These are phyloP conservation scores for Parsonsia alboflavescens DNA, from an alignment of 257 asterid species.

Conservation along the genomic window DNA sequence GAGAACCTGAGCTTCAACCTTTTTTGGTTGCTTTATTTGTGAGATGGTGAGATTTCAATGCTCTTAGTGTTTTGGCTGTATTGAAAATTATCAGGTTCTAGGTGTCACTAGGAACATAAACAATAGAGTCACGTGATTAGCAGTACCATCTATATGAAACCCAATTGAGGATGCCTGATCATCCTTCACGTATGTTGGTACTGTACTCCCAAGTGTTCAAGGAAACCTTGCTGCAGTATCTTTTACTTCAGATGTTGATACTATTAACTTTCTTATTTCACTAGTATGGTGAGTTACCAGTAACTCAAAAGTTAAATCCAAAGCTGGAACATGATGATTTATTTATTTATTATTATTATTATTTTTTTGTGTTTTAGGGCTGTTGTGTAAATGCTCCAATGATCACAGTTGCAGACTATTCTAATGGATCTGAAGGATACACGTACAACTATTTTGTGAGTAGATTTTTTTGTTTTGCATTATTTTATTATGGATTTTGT, in stretches of 20 bases:
- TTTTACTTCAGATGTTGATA: neutral
- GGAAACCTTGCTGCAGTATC: neutral
- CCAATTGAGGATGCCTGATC: neutral
- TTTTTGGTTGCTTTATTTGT: neutral
- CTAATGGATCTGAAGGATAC: constrained; percentile 94
- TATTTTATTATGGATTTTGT: neutral
- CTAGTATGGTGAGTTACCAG: neutral
- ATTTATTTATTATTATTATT: too few relatives aligned
- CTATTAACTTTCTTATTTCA: neutral
- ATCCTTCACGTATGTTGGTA: neutral
- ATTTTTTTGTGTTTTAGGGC: constrained; percentile 17
- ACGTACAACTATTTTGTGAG: constrained; percentile 80
- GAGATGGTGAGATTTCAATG: neutral
- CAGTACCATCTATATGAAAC: neutral
- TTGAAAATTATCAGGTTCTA: neutral
- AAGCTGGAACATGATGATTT: constrained; percentile 9
- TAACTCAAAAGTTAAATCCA: neutral
- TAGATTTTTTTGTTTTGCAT: constrained; percentile 7
- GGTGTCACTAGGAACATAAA: neutral
- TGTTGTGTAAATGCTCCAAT: constrained; percentile 95
- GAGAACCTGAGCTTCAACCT: neutral
- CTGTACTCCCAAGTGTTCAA: neutral
- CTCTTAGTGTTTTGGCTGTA: neutral
- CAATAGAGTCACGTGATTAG: neutral
- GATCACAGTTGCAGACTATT: constrained; percentile 97